A percentile compares a stretch with the other conserved stretches of the same genome.
These are phyloP conservation scores for Penicillium sp. DNA, from an alignment of 2,329 filamentous ascomycete genomes.

Conservation along the genomic window DNA sequence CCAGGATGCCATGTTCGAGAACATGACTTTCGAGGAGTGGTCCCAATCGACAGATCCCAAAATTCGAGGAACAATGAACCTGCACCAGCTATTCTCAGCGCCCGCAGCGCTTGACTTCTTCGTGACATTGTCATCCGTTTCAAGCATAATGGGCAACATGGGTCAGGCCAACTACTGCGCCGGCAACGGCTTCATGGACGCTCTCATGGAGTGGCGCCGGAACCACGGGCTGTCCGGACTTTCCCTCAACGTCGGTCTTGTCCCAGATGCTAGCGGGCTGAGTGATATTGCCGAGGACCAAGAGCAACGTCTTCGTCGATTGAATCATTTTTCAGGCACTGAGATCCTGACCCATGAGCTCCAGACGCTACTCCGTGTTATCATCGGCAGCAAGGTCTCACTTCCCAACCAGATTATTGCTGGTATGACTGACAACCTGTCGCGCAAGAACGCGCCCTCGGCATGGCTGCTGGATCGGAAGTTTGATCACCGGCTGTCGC, in stretches of 20 bases:
- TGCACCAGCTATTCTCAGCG: conserved; percentile 15
- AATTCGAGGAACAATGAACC: conserved; percentile 18
- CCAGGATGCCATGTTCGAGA: conserved; percentile 27
- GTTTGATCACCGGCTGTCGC: conserved; percentile 23
- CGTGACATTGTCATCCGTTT: conserved; percentile 58
- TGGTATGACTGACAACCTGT: conserved; percentile 22
- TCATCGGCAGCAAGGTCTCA: conserved; percentile 19
- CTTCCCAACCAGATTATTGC: conserved; percentile 24
- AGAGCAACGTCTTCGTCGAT: conserved; percentile 22
- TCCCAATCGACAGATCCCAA: conserved; percentile 16
- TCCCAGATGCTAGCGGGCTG: conserved; percentile 26
- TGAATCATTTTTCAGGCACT: conserved; percentile 25
- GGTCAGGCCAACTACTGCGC: conserved; percentile 63
- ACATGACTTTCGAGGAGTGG: conserved; percentile 22
- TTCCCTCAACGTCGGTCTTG: conserved; percentile 26
- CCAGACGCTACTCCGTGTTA: conserved; percentile 20
- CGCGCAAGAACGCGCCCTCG: conserved; percentile 15
- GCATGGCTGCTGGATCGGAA: conserved; percentile 25
- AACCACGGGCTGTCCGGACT: conserved; percentile 15
- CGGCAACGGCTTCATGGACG: conserved; percentile 45
- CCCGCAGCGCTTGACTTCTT: conserved; percentile 43
- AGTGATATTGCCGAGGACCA: conserved; percentile 21
- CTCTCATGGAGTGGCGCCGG: conserved; percentile 22
- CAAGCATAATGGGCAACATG: conserved; percentile 59
- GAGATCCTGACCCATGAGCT: conserved; percentile 23